These are phyloP conservation scores for Diplosphaera chodatii DNA, from an alignment of 139 green algal species.

Conservation along the genomic window DNA sequence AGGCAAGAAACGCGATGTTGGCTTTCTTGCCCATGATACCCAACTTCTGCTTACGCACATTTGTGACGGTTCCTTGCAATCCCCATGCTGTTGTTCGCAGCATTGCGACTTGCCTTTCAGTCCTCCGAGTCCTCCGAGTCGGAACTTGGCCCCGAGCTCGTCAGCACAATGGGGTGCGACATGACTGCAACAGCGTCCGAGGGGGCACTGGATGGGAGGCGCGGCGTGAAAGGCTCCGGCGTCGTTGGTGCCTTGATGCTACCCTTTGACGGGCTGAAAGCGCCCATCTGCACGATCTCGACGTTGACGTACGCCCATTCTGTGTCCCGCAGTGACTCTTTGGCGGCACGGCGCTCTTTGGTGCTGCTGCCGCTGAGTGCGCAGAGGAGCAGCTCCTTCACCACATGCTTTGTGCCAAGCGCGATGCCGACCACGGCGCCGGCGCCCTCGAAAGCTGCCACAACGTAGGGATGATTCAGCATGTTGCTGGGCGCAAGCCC, in stretches of 20 bases:
- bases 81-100: too few relatives aligned
- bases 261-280: neutral
- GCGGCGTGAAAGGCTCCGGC: neutral
- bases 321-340: neutral
- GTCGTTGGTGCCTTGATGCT: neutral
- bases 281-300: neutral
- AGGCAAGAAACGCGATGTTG: too few relatives aligned
- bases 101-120: too few relatives aligned
- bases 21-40: too few relatives aligned
- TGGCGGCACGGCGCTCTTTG: neutral
- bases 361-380: neutral
- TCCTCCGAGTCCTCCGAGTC: neutral
- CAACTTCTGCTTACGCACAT: too few relatives aligned
- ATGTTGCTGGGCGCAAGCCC: too few relatives aligned
- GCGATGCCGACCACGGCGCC: neutral
- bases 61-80: too few relatives aligned
- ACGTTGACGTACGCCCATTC: neutral
- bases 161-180: neutral
- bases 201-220: neutral
- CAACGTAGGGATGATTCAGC: too few relatives aligned
- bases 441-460: neutral
- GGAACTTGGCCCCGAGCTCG: neutral
- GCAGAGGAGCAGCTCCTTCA: neutral
- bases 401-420: neutral
- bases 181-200: neutral